Evolutionary conservation across 2,329 filamentous ascomycete species (phyloP), one percentile per base, ranked within the genome.

Genomic region (Daldinia sp.): DNA sequence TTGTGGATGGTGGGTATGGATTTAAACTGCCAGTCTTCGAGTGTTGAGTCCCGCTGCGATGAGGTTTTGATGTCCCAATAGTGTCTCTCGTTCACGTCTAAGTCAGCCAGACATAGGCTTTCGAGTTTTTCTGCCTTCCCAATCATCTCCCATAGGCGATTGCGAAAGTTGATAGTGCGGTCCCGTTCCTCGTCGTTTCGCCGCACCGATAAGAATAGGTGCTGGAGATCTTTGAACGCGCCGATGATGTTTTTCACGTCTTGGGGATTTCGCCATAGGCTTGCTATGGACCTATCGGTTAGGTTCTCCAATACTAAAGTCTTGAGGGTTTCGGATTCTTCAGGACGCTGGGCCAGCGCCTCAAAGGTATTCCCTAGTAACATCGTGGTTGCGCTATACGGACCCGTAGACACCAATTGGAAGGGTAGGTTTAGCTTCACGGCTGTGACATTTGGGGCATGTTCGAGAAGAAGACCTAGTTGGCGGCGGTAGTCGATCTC

Each of bases 351-450:
- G 2, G 81, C 81, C 57, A 87, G 77, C 3, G 82, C 83, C 67
- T 84, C 84, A 64, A 87, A 77, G 3, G 82, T 85, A 63, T 85
- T 87, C 58, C 84, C 85, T 15, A 87, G 77, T n/a, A 87, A 81
- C 70, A 84, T 81, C 9, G 84, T 87, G 18, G 84, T 81, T 48
- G 84, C 82, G 63, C 80, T 80, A 66, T 81, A 83, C 65, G 82
- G 78, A 9, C 78, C 78, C 15, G 54, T 56, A 2, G 82, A 83
- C 10, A 86, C 80, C 7, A 87, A 78, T 70, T 86, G 84, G 65
- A 85, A 86, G 2, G 85, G 85, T 4, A 87, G 80, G 66, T 82
- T 85, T 23, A 87, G 75, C 46, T 84, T 83, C n/a, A 87, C 73
- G 3, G 84, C 78, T 5, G 81, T 78, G 62, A 85, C 75, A 23